Evolutionary conservation across 257 asterid genomes (phyloP), one percentile per base, ranked within the genome.

Genomic region (Solanum chiquidenum): DNA sequence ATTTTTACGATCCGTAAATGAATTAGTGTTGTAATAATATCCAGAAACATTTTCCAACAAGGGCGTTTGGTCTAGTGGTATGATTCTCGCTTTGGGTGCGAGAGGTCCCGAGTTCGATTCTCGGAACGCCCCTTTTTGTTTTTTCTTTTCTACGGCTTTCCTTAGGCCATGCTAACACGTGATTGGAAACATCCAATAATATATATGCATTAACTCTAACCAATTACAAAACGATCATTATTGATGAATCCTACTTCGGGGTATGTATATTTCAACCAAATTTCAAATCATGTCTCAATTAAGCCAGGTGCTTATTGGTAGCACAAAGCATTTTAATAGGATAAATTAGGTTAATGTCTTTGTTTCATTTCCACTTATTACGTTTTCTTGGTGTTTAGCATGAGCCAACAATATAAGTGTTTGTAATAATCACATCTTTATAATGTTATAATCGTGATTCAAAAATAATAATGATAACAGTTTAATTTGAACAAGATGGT

Each of bases 51-150:
- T 0, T 23, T 1, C 4, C 16, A 9, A 9, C 3, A 29, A 44
- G 98, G 95, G 95, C 93, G 94, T 91, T 95, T 94, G 98, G 98
- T 94, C 95, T 94, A 94, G 96, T 91, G 98, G 95, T 92, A 95
- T 93, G 96, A 94, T 93, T 94, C 98, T 92, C 92, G 94, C 96
- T 96, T 91, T 87, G 96, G 98, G 97, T 92, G 95, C 96, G 93
- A 91, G 95, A 93, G 96, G 97, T 92, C 96, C 92, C 92, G 92
- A 92, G 94, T 93, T 94, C 94, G 90, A 95, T 92, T 92, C 96
- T 93, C 94, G 98, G 94, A 94, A 94, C 93, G 98, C 95, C 96
- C 98, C 98, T 5, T 84, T 4, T 55, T 14, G 0, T 0, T 5
- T 49, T 16, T 49, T 16, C 16, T 6, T 1, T 44, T 1, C 52